Base-by-base conservation (phyloP, 306 rosid species). In the Fragaria nilgerrensis region DNA sequence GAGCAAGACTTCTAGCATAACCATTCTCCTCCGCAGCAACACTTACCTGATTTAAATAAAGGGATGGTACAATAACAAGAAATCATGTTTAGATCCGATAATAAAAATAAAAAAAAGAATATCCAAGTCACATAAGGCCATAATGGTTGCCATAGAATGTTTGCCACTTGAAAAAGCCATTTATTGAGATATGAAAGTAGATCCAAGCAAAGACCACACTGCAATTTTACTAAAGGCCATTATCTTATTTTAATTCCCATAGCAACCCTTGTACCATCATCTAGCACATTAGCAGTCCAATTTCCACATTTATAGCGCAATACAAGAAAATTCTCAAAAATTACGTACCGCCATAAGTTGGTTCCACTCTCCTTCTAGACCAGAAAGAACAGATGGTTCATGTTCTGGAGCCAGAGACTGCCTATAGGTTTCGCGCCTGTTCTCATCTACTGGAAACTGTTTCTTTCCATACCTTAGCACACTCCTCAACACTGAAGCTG, bases 401-500 rank as follows among this genome's bases (percentile, higher is more conserved):
- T 85, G 76, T 45, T 84, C 87, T 49, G 77, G 68, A 70, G 86
- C 52, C 79, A 70, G 43, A 36, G 87, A 75, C 44, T 82, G 80
- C 58, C 72, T 79, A 79, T 91, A 94, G 25, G 91, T 90, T 70
- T 92, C 89, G 7, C 98, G 98, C 83, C 91, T 90, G 58, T 96
- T 90, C 89, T 94, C 98, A 76, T 94, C 95, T 73, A 90, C 88
- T 2, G 52, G 55, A 79, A 82, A 81, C 68, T 92, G 96, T 78
- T 92, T 94, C 82, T 88, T 94, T 68, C 98, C 97, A 64, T 87
- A 89, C 81, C 90, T 87, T 69, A 84, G 45, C 47, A 87, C 97
- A 68, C 91, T 89, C 86, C 86, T 92, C 83, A 92, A 47, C 77
- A 94, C 96, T 37, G 98, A 94, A 82, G 95, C 98, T 94, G 90